phyloP scores from a whole-genome alignment of 306 rosid genomes.

The Ormosia emarginata region DNA sequence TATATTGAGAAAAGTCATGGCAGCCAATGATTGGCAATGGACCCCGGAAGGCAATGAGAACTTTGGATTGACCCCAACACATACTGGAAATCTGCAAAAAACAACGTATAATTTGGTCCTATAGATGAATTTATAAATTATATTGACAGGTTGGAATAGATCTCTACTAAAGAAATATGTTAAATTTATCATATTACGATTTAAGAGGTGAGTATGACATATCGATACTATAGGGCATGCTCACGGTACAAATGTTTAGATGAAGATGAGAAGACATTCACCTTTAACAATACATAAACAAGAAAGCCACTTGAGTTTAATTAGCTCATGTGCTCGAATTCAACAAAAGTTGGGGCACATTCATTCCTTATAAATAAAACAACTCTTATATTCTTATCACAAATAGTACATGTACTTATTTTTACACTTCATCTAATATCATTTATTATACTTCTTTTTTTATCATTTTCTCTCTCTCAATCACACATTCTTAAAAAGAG shows the following conservation, averaged over 20 bases:
- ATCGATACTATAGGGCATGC: neutral
- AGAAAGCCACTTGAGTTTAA: neutral
- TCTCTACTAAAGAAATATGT: neutral
- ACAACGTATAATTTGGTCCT: neutral
- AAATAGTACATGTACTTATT: no score
- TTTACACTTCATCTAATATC: no score
- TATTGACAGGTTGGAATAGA: neutral
- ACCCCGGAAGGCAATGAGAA: slow-evolving; percentile 10
- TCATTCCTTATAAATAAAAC: neutral
- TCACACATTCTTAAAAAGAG: no score
- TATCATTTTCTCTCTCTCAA: no score
- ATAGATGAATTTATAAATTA: neutral
- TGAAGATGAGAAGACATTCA: neutral
- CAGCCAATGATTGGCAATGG: slow-evolving; percentile 34
- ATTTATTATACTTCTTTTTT: no score
- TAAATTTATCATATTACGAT: neutral
- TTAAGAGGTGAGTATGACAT: neutral
- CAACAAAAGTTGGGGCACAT: neutral
- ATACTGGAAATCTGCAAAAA: neutral
- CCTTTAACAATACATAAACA: neutral
- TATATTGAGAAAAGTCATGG: neutral
- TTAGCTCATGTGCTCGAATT: neutral
- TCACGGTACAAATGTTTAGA: neutral
- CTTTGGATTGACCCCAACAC: neutral
- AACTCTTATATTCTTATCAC: no score